Conservation (phyloP, 225 moss, liverwort and hornwort species). For the Marchantia polymorpha region DNA sequence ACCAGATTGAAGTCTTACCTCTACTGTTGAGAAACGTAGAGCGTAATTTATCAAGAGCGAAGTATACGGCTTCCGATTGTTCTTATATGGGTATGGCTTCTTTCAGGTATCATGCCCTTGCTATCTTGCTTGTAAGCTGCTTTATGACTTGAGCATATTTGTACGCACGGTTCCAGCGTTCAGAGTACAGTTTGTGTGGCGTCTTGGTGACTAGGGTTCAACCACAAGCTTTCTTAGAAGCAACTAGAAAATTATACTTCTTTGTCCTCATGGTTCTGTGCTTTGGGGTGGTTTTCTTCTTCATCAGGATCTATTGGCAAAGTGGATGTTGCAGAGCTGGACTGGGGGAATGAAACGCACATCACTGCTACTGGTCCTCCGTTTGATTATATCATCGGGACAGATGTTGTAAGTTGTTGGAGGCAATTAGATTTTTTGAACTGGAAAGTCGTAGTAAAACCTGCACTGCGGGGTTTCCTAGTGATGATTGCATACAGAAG, state of each 20-base stretch:
- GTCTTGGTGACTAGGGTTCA: no score
- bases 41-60: conserved; percentile 73
- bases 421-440: neutral
- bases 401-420: conserved; percentile 64
- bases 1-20: conserved; percentile 69
- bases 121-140: neutral
- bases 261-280: neutral
- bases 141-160: neutral
- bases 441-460: neutral
- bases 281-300: neutral
- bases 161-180: neutral
- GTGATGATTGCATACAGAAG: no score
- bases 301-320: conserved; percentile 70
- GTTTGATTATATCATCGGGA: conserved; percentile 94
- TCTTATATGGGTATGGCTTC: conserved; percentile 58
- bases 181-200: no score
- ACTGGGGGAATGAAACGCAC: conserved; percentile 80
- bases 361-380: conserved; percentile 68
- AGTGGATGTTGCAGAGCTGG: conserved; percentile 78
- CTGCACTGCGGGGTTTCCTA: no score
- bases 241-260: no score
- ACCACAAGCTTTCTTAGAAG: no score
- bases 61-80: conserved; percentile 62
- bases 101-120: neutral
- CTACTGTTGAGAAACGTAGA: conserved; percentile 77